A percentile compares a stretch with the other conserved stretches of the same genome.
phyloP scores from a whole-genome alignment of 75 land plant species.

The Chamaecyparis obtusa region DNA sequence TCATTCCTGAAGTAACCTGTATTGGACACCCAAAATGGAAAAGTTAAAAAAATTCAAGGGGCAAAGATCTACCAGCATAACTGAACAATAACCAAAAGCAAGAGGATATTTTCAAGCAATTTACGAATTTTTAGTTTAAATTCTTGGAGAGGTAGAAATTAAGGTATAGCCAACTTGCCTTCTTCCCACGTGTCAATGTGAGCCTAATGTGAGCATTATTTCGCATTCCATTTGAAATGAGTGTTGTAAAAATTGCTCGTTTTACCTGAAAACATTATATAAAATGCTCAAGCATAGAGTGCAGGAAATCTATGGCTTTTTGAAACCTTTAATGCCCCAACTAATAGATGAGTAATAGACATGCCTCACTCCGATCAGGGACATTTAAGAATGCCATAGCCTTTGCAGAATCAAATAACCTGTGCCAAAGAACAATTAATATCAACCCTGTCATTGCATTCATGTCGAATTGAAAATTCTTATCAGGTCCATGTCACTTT shows the following conservation, averaged over 20 bases:
- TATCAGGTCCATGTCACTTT: background rate
- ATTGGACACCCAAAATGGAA: constrained; percentile 7
- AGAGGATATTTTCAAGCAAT: background rate
- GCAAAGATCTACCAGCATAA: background rate
- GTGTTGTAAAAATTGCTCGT: constrained; percentile 80
- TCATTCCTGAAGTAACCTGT: constrained; percentile 98
- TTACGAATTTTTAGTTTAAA: background rate
- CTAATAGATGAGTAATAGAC: background rate
- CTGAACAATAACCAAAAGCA: background rate
- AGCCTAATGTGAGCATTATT: constrained; percentile 86
- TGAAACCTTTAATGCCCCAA: background rate
- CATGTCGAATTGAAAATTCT: background rate
- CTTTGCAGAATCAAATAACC: constrained; percentile 95
- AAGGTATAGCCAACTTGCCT: constrained; percentile 39
- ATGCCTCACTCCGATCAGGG: constrained; percentile 78
- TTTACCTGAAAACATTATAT: constrained; percentile 53
- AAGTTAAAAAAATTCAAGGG: constrained; percentile 1
- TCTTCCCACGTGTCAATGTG: constrained; percentile 90
- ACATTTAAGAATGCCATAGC: constrained; percentile 92
- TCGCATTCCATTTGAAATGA: constrained; percentile 88
- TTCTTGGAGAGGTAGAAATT: background rate
- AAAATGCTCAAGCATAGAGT: background rate
- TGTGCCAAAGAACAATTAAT: constrained; percentile 18
- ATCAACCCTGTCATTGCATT: background rate
- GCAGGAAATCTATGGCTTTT: background rate